Percentiles rank a stretch among this genome's conserved stretches.
Evolutionary conservation across 306 rosid species (phyloP).

Genomic region (Sicyos baderoa): DNA sequence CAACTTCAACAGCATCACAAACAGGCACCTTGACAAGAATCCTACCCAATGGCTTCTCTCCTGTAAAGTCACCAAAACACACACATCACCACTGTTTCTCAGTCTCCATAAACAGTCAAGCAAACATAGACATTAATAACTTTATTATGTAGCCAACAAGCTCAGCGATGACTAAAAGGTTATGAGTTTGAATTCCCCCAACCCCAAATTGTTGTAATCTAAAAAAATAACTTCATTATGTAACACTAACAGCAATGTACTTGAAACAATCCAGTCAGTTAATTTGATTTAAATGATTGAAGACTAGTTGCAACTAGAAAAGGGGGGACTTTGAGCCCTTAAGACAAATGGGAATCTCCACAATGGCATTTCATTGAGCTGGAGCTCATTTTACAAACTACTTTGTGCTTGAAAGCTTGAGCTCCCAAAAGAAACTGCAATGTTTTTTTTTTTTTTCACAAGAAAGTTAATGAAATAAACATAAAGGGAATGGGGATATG

Average conservation of each 20-base stretch:
- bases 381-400: background rate
- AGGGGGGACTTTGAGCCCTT: background rate
- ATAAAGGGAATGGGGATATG: constrained; percentile 9
- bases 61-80: constrained; percentile 26
- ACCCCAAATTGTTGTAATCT: too few species aligned
- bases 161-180: too few species aligned
- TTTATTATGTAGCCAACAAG: background rate
- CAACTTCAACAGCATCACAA: constrained; percentile 31
- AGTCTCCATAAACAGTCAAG: background rate
- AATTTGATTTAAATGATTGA: background rate
- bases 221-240: too few species aligned
- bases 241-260: background rate
- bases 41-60: constrained; percentile 28
- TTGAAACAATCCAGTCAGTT: background rate
- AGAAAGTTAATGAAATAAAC: background rate
- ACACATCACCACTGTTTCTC: background rate
- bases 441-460: background rate
- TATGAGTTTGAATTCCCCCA: too few species aligned
- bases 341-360: background rate
- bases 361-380: background rate
- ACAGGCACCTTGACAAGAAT: constrained; percentile 20
- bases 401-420: background rate
- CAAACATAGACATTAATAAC: background rate
- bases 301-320: background rate
- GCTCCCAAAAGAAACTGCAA: background rate